phyloP scores from a whole-genome alignment of 2,329 filamentous ascomycete species.

The Microsporum ferrugineum region DNA sequence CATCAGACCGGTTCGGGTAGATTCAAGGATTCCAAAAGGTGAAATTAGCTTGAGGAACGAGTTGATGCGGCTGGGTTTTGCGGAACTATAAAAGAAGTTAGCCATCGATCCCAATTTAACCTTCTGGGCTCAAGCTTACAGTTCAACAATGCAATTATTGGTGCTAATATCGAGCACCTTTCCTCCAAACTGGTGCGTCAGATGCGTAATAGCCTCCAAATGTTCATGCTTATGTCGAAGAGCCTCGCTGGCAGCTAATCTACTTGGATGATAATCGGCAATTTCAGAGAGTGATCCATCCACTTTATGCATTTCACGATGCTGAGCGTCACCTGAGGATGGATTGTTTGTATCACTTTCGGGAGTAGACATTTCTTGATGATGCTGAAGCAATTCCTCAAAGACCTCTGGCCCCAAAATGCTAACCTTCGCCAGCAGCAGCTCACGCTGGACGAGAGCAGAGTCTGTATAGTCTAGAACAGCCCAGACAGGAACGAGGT shows the following conservation, averaged over 20 bases:
- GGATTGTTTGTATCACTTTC: slow-evolving; percentile 26
- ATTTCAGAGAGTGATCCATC: slow-evolving; percentile 21
- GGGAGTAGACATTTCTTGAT: slow-evolving; percentile 67
- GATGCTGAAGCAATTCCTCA: slow-evolving; percentile 88
- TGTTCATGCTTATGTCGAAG: slow-evolving; percentile 96
- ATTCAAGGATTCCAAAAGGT: slow-evolving; percentile 94
- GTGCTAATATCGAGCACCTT: slow-evolving; percentile 97
- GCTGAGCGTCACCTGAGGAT: slow-evolving; percentile 16
- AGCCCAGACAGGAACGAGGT: slow-evolving; percentile 95
- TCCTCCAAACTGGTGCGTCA: slow-evolving; percentile 93
- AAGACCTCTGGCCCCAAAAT: slow-evolving; percentile 97
- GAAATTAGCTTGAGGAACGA: slow-evolving; percentile 93
- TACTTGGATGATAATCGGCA: slow-evolving; percentile 76
- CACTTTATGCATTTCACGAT: slow-evolving; percentile 32
- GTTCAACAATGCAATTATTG: slow-evolving; percentile 94
- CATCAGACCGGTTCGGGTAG: slow-evolving; percentile 91
- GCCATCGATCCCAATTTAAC: slow-evolving; percentile 15
- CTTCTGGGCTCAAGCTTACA: slow-evolving; percentile 49
- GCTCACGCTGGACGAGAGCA: slow-evolving; percentile 86
- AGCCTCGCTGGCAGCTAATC: slow-evolving; percentile 74
- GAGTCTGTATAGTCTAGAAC: slow-evolving; percentile 91
- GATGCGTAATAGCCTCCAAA: slow-evolving; percentile 87
- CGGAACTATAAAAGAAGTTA: slow-evolving; percentile 48
- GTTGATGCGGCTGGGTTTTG: slow-evolving; percentile 87
- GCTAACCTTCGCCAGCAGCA: slow-evolving; percentile 91